Conservation (phyloP, 2,329 filamentous ascomycete species). For the Neonectria punicea region DNA sequence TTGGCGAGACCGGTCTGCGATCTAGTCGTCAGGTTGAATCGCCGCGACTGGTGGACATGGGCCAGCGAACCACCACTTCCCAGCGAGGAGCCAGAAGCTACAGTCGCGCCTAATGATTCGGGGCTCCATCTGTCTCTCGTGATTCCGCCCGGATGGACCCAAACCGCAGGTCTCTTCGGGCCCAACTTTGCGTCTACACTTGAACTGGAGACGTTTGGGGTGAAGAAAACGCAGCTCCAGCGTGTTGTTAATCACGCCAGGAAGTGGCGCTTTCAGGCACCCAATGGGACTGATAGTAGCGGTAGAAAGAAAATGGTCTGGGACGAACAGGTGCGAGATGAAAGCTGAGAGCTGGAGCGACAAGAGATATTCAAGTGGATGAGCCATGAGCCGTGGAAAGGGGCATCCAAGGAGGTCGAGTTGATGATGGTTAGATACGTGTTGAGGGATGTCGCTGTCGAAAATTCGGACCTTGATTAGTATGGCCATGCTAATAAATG, state of each 20-base stretch:
- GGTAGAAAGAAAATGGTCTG: slow-evolving; percentile 8
- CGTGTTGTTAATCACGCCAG: background rate
- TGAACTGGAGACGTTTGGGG: slow-evolving; percentile 14
- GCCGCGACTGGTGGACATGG: slow-evolving; percentile 22
- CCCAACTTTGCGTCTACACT: background rate
- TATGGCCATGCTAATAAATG: too few relatives aligned
- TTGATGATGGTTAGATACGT: slow-evolving; percentile 8
- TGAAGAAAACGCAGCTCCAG: slow-evolving; percentile 7
- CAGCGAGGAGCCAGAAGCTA: background rate
- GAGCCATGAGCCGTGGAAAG: slow-evolving; percentile 1
- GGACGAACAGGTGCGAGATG: background rate
- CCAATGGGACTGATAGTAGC: background rate
- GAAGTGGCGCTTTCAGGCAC: slow-evolving; percentile 4
- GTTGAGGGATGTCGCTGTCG: background rate
- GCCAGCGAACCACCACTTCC: background rate
- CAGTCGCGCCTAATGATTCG: background rate
- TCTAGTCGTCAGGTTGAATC: slow-evolving; percentile 9
- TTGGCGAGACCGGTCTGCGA: background rate
- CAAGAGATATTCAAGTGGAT: slow-evolving; percentile 4
- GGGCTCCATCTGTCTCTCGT: background rate
- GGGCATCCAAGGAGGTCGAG: slow-evolving; percentile 4
- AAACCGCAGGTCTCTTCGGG: background rate
- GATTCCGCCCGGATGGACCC: slow-evolving; percentile 2
- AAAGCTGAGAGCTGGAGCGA: slow-evolving; percentile 5
- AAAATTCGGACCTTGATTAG: too few relatives aligned